Conservation (phyloP, 1,139 yeast genomes). For the Pichia inconspicua region DNA sequence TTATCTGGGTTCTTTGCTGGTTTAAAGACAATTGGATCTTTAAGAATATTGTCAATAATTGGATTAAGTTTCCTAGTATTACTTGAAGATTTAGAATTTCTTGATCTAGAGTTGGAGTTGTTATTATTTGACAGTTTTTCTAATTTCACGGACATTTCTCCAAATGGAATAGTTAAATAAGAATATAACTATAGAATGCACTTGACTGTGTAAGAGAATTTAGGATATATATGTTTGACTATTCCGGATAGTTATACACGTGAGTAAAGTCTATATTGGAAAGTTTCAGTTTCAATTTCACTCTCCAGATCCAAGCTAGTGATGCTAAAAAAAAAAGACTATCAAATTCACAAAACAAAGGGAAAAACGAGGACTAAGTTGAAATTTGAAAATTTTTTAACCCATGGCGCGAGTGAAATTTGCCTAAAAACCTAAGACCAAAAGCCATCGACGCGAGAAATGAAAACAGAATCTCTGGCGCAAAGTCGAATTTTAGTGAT, state of each 20-base stretch:
- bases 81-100: not conserved
- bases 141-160: conserved; percentile 3
- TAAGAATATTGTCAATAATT: conserved; percentile 39
- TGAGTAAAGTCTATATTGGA: not conserved
- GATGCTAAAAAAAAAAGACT: not conserved
- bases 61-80: conserved; percentile 15
- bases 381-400: not conserved
- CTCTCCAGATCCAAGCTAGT: not conserved
- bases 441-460: too few relatives aligned
- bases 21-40: conserved; percentile 43
- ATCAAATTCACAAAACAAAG: not conserved
- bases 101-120: conserved; percentile 3
- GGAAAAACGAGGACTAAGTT: not conserved
- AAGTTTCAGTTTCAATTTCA: too few relatives aligned
- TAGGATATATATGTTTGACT: too few relatives aligned
- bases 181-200: too few relatives aligned
- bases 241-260: not conserved
- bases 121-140: not conserved
- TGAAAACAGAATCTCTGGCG: too few relatives aligned
- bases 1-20: conserved; percentile 37
- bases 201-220: not conserved
- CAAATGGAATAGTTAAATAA: not conserved
- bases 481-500: too few relatives aligned
- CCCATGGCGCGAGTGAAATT: too few relatives aligned
- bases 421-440: too few relatives aligned